Evolutionary conservation across 2,329 filamentous ascomycete species (phyloP).

Genomic region (Sclerotinia subarctica): DNA sequence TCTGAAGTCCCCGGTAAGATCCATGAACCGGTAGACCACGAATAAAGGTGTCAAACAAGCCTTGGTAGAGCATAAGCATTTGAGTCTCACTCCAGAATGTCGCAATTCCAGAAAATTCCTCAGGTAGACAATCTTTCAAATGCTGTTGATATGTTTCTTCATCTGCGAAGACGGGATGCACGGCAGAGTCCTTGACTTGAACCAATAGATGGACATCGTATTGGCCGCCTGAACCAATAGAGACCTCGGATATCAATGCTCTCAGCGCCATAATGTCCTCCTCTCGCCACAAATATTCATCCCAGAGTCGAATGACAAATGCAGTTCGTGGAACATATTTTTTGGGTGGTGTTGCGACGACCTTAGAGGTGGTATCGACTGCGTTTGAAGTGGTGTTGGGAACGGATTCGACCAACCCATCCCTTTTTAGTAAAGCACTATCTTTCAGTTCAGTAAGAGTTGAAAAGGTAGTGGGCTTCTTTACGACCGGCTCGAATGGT

Average conservation of each 20-base stretch:
- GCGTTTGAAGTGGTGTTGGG: neutral
- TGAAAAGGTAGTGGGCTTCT: conserved; percentile 27
- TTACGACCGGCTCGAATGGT: conserved; percentile 16
- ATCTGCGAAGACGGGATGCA: conserved; percentile 75
- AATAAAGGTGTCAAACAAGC: conserved; percentile 72
- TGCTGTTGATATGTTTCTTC: conserved; percentile 63
- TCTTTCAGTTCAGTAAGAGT: conserved; percentile 7
- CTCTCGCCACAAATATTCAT: conserved; percentile 72
- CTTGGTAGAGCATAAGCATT: conserved; percentile 87
- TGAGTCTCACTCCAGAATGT: conserved; percentile 93
- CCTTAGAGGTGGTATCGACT: conserved; percentile 19
- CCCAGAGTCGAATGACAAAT: conserved; percentile 79
- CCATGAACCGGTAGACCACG: conserved; percentile 78
- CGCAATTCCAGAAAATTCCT: conserved; percentile 83
- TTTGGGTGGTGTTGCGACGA: conserved; percentile 23
- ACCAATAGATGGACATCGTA: conserved; percentile 85
- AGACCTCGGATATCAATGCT: conserved; percentile 78
- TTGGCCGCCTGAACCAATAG: conserved; percentile 76
- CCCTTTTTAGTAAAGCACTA: conserved; percentile 21
- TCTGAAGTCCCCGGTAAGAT: conserved; percentile 86
- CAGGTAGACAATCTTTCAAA: conserved; percentile 66
- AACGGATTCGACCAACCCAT: neutral
- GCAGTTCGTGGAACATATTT: conserved; percentile 60
- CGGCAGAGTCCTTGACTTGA: conserved; percentile 77
- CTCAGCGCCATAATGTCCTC: conserved; percentile 81